Evolutionary conservation across 805 yeast species (phyloP), one percentile per base, ranked within the genome.

Genomic region (Peterozyma xylosa): DNA sequence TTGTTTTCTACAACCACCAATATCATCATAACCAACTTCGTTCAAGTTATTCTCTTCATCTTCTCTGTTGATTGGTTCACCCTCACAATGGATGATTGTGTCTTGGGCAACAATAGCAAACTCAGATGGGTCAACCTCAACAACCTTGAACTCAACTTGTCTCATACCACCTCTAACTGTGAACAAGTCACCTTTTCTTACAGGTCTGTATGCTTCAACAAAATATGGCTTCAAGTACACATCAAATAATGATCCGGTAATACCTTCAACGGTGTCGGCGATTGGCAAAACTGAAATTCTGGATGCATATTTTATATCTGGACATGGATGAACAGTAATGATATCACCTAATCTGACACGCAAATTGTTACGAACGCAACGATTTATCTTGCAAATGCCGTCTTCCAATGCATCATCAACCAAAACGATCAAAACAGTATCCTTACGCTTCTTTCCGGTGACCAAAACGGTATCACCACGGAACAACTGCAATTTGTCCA

Each of bases 101-200:
- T 93, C 99, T 70, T 93, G 99, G 15, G 99, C 96, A 39, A 93
- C 99, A 59, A 93, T 95, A 48, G 96, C 99, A 58, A 82, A 86
- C 55, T 93, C 98, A 57, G 87, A 89, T 7, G 99, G 99, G 62
- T 93, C 99, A 47, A 93, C 96, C 51, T 93, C 99, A 39, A 91
- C 97, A 39, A 93, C 96, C 67, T 93, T 95, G 71, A 93, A 93
- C 66, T 93, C 99, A 37, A 93, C 99, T 63, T 91, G 98, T 69
- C 99, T 82, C 99, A 93, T 93, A 63, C 97, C 96, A 59, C 99
- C 99, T 64, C 99, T 81, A 21, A 88, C 98, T 39, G 91, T 80
- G 67, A 93, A 93, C 56, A 86, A 86, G 62, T 93, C 99, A 52
- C 97, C 97, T 63, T 90, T 91, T 68, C 97, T 85, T 35, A 93